Conservation (phyloP, 1,139 yeast genomes). For the Geotrichum aggregatum region DNA sequence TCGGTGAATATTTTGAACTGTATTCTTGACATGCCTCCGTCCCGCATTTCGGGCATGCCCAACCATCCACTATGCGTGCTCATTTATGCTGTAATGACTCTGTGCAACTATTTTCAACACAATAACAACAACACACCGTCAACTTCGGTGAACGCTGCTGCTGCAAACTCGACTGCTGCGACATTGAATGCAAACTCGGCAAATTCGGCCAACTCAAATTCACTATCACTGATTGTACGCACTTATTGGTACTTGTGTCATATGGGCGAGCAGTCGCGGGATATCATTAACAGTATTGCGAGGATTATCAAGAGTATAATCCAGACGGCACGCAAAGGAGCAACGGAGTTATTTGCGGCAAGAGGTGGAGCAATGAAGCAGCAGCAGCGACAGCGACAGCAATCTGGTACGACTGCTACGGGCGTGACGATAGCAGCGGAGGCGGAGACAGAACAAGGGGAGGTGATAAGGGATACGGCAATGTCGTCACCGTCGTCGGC, state of each 20-base stretch:
- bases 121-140: too few species aligned
- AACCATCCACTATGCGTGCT: conserved; percentile 47
- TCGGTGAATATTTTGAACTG: conserved; percentile 44
- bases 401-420: too few species aligned
- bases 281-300: conserved; percentile 54
- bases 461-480: too few species aligned
- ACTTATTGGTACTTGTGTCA: conserved; percentile 54
- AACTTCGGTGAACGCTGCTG: too few species aligned
- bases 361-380: background rate
- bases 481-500: too few species aligned
- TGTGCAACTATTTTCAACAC: conserved; percentile 43
- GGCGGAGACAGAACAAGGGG: too few species aligned
- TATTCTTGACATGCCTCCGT: conserved; percentile 44
- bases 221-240: conserved; percentile 45
- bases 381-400: too few species aligned
- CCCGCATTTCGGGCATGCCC: conserved; percentile 50
- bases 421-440: too few species aligned
- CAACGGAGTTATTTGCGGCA: conserved; percentile 1
- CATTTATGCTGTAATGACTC: conserved; percentile 49
- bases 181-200: too few species aligned
- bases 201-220: conserved; percentile 18
- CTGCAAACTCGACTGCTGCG: too few species aligned
- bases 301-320: conserved; percentile 48
- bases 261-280: conserved; percentile 51
- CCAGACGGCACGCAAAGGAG: conserved; percentile 31